A percentile compares a stretch with the other conserved stretches of the same genome.
These are phyloP conservation scores for Cryptosporidium ryanae DNA, from an alignment of 169 alveolate species.

Conservation along the genomic window DNA sequence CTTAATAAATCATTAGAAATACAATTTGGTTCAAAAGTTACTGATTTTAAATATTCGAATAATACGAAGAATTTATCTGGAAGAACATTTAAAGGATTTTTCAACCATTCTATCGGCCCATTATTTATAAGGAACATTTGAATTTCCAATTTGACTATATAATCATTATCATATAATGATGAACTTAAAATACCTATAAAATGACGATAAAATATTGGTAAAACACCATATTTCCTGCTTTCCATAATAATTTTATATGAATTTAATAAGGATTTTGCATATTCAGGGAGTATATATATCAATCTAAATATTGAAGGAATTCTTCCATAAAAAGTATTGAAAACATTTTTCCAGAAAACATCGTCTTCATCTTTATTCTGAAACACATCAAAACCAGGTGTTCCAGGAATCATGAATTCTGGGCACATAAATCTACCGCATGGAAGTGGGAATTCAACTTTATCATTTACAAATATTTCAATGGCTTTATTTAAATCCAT, in stretches of 20 bases:
- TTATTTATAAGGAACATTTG: constrained; percentile 67
- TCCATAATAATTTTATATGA: constrained; percentile 55
- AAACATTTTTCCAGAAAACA: constrained; percentile 34
- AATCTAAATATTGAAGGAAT: constrained; percentile 57
- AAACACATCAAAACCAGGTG: constrained; percentile 2
- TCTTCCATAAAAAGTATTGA: constrained; percentile 44
- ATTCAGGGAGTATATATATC: constrained; percentile 36
- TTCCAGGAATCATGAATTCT: constrained; percentile 45
- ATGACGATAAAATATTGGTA: constrained; percentile 38
- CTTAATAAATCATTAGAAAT: constrained; percentile 35
- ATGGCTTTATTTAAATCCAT: constrained; percentile 26
- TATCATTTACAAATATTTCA: constrained; percentile 3
- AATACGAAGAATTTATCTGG: constrained; percentile 22
- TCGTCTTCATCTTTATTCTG: not conserved
- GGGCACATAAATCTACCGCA: constrained; percentile 63
- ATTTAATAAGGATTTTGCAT: constrained; percentile 37
- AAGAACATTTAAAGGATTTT: constrained; percentile 6
- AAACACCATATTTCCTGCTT: constrained; percentile 11
- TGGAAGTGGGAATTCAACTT: constrained; percentile 18
- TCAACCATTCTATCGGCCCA: constrained; percentile 66
- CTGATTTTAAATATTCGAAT: constrained; percentile 24
- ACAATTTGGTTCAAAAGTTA: constrained; percentile 37
- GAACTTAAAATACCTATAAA: constrained; percentile 54
- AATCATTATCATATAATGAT: constrained; percentile 39
- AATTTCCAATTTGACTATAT: constrained; percentile 49